Conservation (phyloP, 116 monocot genomes). For the Phalaenopsis hybrid region DNA sequence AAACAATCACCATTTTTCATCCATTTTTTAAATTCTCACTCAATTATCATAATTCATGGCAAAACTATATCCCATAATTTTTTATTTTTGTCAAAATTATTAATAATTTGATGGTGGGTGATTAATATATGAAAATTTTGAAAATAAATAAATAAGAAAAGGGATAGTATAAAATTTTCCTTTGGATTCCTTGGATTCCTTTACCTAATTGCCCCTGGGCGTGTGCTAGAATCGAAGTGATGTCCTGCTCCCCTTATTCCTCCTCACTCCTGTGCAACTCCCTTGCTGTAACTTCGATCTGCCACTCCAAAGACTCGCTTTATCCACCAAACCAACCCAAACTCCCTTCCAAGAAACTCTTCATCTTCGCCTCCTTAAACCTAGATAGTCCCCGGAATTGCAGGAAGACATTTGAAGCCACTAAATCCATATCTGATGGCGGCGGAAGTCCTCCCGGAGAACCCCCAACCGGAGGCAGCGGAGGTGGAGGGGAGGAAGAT, state of each 20-base stretch:
- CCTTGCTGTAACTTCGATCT: neutral
- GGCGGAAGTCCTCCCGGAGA: conserved; percentile 2
- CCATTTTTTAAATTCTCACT: too few relatives aligned
- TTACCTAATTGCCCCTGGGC: neutral
- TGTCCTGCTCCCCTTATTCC: neutral
- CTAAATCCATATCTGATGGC: neutral
- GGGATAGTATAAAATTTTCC: too few relatives aligned
- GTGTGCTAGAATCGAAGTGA: neutral
- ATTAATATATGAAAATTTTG: too few relatives aligned
- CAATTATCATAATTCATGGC: too few relatives aligned
- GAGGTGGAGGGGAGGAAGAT: conserved; percentile 7
- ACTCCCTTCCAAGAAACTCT: neutral
- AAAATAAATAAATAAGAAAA: too few relatives aligned
- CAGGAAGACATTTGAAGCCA: neutral
- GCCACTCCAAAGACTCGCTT: neutral
- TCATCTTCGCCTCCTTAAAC: neutral
- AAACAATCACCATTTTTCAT: too few relatives aligned
- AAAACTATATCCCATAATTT: too few relatives aligned
- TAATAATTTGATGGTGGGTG: too few relatives aligned
- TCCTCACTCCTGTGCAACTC: neutral
- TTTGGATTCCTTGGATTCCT: neutral
- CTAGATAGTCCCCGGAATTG: neutral
- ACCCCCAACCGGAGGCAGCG: conserved; percentile 13
- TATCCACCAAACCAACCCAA: neutral
- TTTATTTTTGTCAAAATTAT: too few relatives aligned